Evolutionary conservation across 2,329 filamentous ascomycete species (phyloP).

Genomic region (Gnomoniopsis sp.): DNA sequence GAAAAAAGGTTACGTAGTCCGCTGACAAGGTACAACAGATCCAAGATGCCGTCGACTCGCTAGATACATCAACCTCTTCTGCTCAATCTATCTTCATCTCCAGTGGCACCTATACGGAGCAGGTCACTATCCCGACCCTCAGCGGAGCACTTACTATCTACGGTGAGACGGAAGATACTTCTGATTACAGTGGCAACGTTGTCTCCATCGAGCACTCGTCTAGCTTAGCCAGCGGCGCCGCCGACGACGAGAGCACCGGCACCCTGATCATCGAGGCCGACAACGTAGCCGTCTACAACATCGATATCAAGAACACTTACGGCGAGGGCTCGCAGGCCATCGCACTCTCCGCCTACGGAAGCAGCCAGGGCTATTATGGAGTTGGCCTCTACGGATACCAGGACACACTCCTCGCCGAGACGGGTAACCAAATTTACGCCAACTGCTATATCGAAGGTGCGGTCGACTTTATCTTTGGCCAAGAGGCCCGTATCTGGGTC

Average conservation of each 20-base stretch:
- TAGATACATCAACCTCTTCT: slow-evolving; percentile 8
- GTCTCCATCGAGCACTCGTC: slow-evolving; percentile 23
- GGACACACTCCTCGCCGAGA: slow-evolving; percentile 51
- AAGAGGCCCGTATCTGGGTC: slow-evolving; percentile 51
- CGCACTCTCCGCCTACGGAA: slow-evolving; percentile 48
- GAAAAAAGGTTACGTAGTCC: not conserved
- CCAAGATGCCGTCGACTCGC: slow-evolving; percentile 16
- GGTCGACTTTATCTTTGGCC: slow-evolving; percentile 59
- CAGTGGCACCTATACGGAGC: slow-evolving; percentile 54
- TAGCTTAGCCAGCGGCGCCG: slow-evolving; percentile 9
- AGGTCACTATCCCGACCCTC: slow-evolving; percentile 48
- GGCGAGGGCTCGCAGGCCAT: slow-evolving; percentile 49
- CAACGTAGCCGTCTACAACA: slow-evolving; percentile 52
- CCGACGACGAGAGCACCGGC: slow-evolving; percentile 29
- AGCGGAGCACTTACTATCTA: slow-evolving; percentile 50
- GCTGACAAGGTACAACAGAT: slow-evolving; percentile 4
- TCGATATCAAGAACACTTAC: slow-evolving; percentile 49
- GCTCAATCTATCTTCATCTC: slow-evolving; percentile 17
- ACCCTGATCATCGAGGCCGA: slow-evolving; percentile 43
- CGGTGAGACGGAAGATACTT: slow-evolving; percentile 46
- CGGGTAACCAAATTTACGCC: slow-evolving; percentile 51
- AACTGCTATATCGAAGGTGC: slow-evolving; percentile 52
- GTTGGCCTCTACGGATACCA: slow-evolving; percentile 53
- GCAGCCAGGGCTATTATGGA: slow-evolving; percentile 54
- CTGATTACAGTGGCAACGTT: slow-evolving; percentile 45